Percentiles rank a stretch among this genome's conserved stretches.
phyloP scores from a whole-genome alignment of 2,329 filamentous ascomycete genomes.

The Huntiella bhutanensis region DNA sequence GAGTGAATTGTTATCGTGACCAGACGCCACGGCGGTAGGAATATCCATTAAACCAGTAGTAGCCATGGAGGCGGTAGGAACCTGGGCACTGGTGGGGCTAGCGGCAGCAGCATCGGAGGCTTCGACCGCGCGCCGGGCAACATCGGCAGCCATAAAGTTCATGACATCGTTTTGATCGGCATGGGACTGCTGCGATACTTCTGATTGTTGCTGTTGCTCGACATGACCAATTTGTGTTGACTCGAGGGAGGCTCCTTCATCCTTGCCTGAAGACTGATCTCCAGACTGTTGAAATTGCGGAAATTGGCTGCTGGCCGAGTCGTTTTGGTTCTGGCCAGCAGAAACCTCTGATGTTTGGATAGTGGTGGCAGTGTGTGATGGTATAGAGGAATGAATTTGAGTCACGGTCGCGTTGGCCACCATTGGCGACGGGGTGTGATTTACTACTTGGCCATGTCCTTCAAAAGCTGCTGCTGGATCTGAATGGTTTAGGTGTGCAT shows the following conservation, averaged over 20 bases:
- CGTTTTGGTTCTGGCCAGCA: neutral
- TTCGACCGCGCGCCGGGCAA: slow-evolving; percentile 10
- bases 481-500: slow-evolving; percentile 4
- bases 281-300: too few species aligned
- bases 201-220: slow-evolving; percentile 3
- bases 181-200: slow-evolving; percentile 1
- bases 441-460: neutral
- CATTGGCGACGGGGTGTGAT: neutral
- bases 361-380: slow-evolving; percentile 4
- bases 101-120: slow-evolving; percentile 19
- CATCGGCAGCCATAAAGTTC: slow-evolving; percentile 9
- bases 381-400: slow-evolving; percentile 1
- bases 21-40: slow-evolving; percentile 17
- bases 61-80: neutral
- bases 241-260: too few species aligned
- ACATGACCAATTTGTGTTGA: neutral
- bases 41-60: slow-evolving; percentile 15
- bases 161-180: slow-evolving; percentile 9
- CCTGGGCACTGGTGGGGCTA: slow-evolving; percentile 19
- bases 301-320: neutral
- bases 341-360: neutral
- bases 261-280: too few species aligned
- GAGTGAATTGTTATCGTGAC: slow-evolving; percentile 19
- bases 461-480: slow-evolving; percentile 4
- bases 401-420: neutral